Evolutionary conservation across 441 rosid genomes (phyloP).

Genomic region (Croton setiger): DNA sequence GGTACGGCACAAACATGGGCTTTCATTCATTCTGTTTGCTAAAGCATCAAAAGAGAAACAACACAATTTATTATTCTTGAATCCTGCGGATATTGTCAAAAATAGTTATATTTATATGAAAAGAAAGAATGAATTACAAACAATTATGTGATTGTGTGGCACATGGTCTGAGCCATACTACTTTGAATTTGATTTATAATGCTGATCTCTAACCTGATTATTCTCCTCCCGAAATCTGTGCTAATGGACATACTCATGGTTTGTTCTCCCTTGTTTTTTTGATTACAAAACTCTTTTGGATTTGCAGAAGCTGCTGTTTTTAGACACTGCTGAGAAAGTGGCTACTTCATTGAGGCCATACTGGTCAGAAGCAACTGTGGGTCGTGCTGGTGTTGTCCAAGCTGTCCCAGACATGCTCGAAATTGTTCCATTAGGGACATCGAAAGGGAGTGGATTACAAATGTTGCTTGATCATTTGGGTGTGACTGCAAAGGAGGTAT

Average conservation of each 20-base stretch:
- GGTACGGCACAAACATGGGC: slow-evolving; percentile 40
- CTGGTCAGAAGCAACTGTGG: slow-evolving; percentile 74
- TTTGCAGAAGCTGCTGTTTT: slow-evolving; percentile 73
- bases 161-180: neutral
- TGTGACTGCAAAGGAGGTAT: slow-evolving; percentile 59
- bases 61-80: neutral
- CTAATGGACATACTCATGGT: no score
- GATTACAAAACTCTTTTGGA: slow-evolving; percentile 12
- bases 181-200: slow-evolving; percentile 7
- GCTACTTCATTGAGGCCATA: slow-evolving; percentile 62
- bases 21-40: slow-evolving; percentile 5
- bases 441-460: slow-evolving; percentile 78
- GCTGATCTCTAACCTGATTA: neutral
- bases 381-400: slow-evolving; percentile 67
- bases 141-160: neutral
- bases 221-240: neutral
- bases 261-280: neutral
- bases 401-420: slow-evolving; percentile 90
- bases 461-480: slow-evolving; percentile 80
- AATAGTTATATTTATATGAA: neutral
- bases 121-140: neutral
- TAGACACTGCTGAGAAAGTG: slow-evolving; percentile 72
- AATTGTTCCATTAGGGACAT: slow-evolving; percentile 75
- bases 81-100: neutral
- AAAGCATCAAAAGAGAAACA: neutral